Base-by-base conservation (phyloP, 805 yeast species). In the Metschnikowia henanensis region DNA sequence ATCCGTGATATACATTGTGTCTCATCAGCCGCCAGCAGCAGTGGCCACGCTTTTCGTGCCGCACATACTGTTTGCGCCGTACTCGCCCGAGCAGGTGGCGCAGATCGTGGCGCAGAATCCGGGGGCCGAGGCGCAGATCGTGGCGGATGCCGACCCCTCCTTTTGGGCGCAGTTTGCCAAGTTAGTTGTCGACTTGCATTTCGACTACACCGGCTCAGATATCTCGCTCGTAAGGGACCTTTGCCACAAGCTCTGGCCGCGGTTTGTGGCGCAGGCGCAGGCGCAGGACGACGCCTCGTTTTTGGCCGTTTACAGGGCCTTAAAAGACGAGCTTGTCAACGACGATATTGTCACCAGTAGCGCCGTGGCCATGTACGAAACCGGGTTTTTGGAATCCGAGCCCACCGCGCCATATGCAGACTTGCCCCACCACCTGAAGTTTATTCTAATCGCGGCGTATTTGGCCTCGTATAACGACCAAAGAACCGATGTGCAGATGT, bases 391-490 rank as follows among this genome's bases (percentile, higher is more conserved):
- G 46, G 55, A 52, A 30, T 58, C 51, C 7, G 45, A 55, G n/a
- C 50, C 56, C 1, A 43, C 43, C 22, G 41, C 41, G 51, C 43
- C 46, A 10, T 26, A 40, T 10, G 33, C 59, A 33, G 83, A 81
- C 50, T 64, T 87, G 32, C 80, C 91, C 0, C 59, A 57, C 7
- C 74, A 78, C 38, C 76, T 92, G 2, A 85, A 87, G 57, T 87
- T 77, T 57, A 64, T 91, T n/a, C 63, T 90, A 12, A 76, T 89
- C 25, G 88, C 96, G 1, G 83, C 95, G 0, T 91, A 85, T 60
- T 65, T 90, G 37, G 95, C 96, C 0, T 88, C 96, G 0, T 86
- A 78, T 57, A 79, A 81, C 43, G 86, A 84, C 23, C 81, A 84
- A 2, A 77, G 79, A 47, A 76, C 76, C 56, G 97, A 90, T 61